Conservation (phyloP, 148 eudicot genomes). For the Silene conica region DNA sequence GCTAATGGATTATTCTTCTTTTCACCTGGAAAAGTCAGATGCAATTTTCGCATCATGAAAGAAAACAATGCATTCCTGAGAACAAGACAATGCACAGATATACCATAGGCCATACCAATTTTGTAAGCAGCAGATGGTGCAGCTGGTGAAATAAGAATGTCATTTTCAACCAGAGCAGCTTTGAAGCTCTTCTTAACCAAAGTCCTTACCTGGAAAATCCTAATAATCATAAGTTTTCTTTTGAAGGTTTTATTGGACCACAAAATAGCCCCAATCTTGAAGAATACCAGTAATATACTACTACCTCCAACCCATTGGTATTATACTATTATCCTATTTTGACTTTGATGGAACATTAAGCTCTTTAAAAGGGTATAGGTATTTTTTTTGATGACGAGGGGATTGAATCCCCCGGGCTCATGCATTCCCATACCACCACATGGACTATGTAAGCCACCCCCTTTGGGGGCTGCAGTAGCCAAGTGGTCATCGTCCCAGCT, state of each 20-base stretch:
- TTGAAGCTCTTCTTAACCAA: constrained; percentile 80
- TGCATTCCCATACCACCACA: too few species aligned
- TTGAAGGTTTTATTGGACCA: constrained; percentile 3
- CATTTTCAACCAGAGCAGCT: constrained; percentile 69
- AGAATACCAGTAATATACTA: background rate
- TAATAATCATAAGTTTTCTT: constrained; percentile 23
- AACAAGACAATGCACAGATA: constrained; percentile 11
- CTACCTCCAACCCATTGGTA: background rate
- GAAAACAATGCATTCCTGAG: background rate
- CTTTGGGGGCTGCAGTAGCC: too few species aligned
- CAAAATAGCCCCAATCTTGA: background rate
- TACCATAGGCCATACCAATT: constrained; percentile 52
- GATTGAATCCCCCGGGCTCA: too few species aligned
- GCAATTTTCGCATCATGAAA: constrained; percentile 6
- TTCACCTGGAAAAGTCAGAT: constrained; percentile 54
- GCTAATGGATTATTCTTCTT: constrained; percentile 94
- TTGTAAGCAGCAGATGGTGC: constrained; percentile 94
- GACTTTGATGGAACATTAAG: background rate
- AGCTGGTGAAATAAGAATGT: constrained; percentile 93
- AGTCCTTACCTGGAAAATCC: constrained; percentile 72
- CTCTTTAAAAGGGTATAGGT: background rate
- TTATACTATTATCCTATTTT: background rate
- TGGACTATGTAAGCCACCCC: too few species aligned
- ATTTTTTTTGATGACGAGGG: too few species aligned
- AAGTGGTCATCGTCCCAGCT: too few species aligned